Conservation (phyloP, 805 yeast genomes). For the Pachysolen tannophilus region DNA sequence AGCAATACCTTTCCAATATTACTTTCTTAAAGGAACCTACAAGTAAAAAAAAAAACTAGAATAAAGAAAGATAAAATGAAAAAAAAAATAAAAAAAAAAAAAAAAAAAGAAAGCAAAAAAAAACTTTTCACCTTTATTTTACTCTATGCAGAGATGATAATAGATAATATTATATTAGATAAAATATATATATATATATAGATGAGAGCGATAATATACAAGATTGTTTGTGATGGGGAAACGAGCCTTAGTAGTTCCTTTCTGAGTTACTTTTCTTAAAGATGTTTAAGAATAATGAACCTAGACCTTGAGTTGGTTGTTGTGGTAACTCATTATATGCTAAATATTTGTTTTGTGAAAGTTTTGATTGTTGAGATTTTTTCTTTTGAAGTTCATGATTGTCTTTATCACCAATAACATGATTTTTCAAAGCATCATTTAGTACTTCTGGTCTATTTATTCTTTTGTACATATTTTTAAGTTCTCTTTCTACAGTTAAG, state of each 20-base stretch:
- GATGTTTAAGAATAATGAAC: conserved; percentile 18
- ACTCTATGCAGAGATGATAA: too few relatives aligned
- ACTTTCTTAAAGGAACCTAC: too few relatives aligned
- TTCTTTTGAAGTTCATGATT: conserved; percentile 4
- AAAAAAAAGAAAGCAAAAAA: too few relatives aligned
- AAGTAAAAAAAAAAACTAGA: too few relatives aligned
- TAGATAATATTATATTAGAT: too few relatives aligned
- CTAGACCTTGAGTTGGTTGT: conserved; percentile 16
- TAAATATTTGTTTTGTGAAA: conserved; percentile 7
- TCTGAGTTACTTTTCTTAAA: conserved; percentile 10
- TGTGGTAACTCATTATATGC: conserved; percentile 15
- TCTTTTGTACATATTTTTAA: conserved; percentile 27
- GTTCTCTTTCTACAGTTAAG: conserved; percentile 34
- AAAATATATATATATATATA: too few relatives aligned
- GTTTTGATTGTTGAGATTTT: conserved; percentile 16
- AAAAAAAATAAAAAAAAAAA: too few relatives aligned
- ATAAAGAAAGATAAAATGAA: too few relatives aligned
- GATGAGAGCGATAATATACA: too few relatives aligned
- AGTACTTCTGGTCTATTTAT: conserved; percentile 25
- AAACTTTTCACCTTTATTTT: too few relatives aligned
- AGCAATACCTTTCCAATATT: too few relatives aligned
- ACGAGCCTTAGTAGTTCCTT: not conserved
- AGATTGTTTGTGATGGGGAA: too few relatives aligned
- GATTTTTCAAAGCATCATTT: conserved; percentile 13
- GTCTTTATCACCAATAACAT: conserved; percentile 11